Evolutionary conservation across 306 rosid species (phyloP).

Genomic region (Cucurbita argyrosperma): DNA sequence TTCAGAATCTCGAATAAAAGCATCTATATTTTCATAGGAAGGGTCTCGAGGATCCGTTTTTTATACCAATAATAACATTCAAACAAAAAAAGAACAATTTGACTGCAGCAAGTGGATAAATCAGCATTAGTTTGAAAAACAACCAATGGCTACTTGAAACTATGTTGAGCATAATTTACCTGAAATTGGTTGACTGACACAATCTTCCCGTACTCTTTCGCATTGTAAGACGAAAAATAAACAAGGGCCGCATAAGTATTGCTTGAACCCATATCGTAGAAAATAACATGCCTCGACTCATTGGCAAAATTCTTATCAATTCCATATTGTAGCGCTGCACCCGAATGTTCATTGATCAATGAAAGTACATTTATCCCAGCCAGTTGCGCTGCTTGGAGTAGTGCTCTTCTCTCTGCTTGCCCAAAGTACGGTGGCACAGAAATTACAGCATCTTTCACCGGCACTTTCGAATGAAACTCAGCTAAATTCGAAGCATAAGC

Average conservation of each 20-base stretch:
- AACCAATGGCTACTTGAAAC: background rate
- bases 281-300: conserved; percentile 64
- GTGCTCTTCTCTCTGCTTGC: conserved; percentile 73
- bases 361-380: conserved; percentile 81
- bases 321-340: conserved; percentile 95
- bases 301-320: conserved; percentile 89
- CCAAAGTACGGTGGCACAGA: conserved; percentile 92
- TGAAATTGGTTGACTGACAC: conserved; percentile 82
- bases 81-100: background rate
- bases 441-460: conserved; percentile 65
- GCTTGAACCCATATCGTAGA: conserved; percentile 94
- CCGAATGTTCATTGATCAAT: conserved; percentile 78
- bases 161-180: conserved; percentile 19
- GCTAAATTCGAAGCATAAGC: conserved; percentile 56
- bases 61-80: background rate
- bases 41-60: background rate
- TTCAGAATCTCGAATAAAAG: background rate
- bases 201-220: conserved; percentile 73
- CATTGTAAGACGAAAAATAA: conserved; percentile 57
- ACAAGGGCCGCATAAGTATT: conserved; percentile 85
- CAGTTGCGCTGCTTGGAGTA: conserved; percentile 68
- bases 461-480: conserved; percentile 74
- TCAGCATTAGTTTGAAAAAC: background rate
- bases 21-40: too few species aligned
- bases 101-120: background rate